These are phyloP conservation scores for Leccinellum albellum DNA, from an alignment of 768 basidiomycete species.

Conservation along the genomic window DNA sequence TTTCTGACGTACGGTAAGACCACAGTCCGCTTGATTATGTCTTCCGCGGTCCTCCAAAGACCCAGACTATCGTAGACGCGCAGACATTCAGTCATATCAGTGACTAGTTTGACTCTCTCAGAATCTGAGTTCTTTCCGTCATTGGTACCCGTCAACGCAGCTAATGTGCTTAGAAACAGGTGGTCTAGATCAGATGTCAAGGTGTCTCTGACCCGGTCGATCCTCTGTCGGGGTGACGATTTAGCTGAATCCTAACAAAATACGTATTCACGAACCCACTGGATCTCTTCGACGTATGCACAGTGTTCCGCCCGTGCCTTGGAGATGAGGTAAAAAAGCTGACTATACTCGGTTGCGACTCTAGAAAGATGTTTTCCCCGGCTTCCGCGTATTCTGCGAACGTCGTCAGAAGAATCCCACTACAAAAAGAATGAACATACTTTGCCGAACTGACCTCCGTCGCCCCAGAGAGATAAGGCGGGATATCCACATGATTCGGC, in stretches of 20 bases:
- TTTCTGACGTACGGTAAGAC: conserved; percentile 75
- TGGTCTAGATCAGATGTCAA: conserved; percentile 84
- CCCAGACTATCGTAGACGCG: conserved; percentile 75
- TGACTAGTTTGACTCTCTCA: conserved; percentile 58
- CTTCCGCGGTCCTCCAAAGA: conserved; percentile 86
- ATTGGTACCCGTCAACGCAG: conserved; percentile 45
- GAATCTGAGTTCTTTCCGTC: conserved; percentile 53
- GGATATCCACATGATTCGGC: conserved; percentile 34
- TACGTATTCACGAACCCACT: conserved; percentile 62
- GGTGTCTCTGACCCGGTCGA: conserved; percentile 80
- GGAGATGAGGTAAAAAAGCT: conserved; percentile 82
- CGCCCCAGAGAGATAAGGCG: conserved; percentile 27
- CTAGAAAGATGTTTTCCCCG: conserved; percentile 78
- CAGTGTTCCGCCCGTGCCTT: conserved; percentile 80
- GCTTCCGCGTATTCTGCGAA: conserved; percentile 51
- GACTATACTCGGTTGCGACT: conserved; percentile 87
- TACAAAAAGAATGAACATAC: conserved; percentile 12
- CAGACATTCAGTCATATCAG: conserved; percentile 76
- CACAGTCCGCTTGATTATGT: conserved; percentile 70
- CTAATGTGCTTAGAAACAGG: conserved; percentile 64
- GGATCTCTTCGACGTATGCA: conserved; percentile 74
- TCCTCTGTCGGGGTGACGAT: conserved; percentile 49
- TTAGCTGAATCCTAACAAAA: conserved; percentile 6
- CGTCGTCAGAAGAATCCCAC: conserved; percentile 1
- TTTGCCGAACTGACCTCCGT: conserved; percentile 36